A percentile compares a stretch with the other conserved stretches of the same genome.
phyloP scores from a whole-genome alignment of 169 alveolate genomes.

The Babesia bovis region DNA sequence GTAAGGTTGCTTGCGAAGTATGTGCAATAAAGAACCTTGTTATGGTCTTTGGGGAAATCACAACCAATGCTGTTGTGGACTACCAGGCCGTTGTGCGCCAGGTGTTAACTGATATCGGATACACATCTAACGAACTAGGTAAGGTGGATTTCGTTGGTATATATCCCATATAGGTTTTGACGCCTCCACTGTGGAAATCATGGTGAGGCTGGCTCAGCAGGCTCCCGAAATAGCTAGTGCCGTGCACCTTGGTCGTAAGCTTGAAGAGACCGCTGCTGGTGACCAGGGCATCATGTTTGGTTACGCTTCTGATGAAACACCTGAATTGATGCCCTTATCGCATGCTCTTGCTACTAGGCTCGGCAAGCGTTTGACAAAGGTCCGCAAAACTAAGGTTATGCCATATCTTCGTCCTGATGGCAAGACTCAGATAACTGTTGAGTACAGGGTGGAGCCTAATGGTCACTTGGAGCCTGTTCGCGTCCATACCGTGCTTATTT shows the following conservation, averaged over 20 bases:
- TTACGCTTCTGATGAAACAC: conserved; percentile 98
- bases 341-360: conserved; percentile 93
- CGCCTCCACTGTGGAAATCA: conserved; percentile 91
- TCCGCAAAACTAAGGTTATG: conserved; percentile 85
- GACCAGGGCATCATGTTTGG: conserved; percentile 99
- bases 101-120: conserved; percentile 90
- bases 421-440: conserved; percentile 95
- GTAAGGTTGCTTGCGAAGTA: conserved; percentile 94
- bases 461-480: conserved; percentile 89
- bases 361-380: conserved; percentile 91
- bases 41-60: conserved; percentile 97
- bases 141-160: conserved; percentile 72
- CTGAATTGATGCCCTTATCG: conserved; percentile 95
- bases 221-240: conserved; percentile 95
- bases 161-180: conserved; percentile 86
- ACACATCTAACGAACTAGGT: conserved; percentile 84
- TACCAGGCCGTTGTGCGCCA: conserved; percentile 93
- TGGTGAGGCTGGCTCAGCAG: conserved; percentile 91
- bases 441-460: conserved; percentile 75
- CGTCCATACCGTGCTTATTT: conserved; percentile 91
- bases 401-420: conserved; percentile 99
- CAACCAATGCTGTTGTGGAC: conserved; percentile 88
- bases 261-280: conserved; percentile 95
- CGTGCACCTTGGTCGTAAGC: conserved; percentile 90
- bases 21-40: conserved; percentile 93